Conservation (phyloP, 2,329 filamentous ascomycete species). For the Claviceps spartinae region DNA sequence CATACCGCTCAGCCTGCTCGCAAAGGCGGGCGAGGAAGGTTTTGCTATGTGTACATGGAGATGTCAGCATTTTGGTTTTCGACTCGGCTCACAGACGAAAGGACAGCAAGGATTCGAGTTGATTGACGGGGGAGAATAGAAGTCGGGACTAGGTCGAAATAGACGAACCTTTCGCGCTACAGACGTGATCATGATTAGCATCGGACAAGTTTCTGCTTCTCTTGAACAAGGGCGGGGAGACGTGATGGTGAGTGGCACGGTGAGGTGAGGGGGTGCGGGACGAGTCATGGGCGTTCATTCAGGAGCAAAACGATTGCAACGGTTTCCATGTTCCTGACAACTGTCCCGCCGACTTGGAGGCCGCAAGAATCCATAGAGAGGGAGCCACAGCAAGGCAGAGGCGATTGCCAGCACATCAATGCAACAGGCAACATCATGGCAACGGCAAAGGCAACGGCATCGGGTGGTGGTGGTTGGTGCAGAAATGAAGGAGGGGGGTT, state of each 20-base stretch:
- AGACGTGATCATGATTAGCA: slow-evolving; percentile 24
- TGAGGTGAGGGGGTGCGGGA: slow-evolving; percentile 2
- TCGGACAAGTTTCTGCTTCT: not conserved
- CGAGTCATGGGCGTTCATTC: not conserved
- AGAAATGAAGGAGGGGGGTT: slow-evolving; percentile 5
- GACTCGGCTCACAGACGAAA: too few relatives aligned
- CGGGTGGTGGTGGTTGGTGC: slow-evolving; percentile 1
- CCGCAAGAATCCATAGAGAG: not conserved
- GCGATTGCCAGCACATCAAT: not conserved
- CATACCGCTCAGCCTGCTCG: slow-evolving; percentile 99
- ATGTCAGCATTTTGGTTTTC: slow-evolving; percentile 7
- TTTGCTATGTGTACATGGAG: slow-evolving; percentile 52
- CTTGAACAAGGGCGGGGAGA: not conserved
- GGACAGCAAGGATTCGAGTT: too few relatives aligned
- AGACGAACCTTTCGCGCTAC: slow-evolving; percentile 56
- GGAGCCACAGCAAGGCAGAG: not conserved
- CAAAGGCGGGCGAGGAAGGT: slow-evolving; percentile 99
- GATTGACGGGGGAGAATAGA: slow-evolving; percentile 6
- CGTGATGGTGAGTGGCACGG: slow-evolving; percentile 1
- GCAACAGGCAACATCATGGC: not conserved
- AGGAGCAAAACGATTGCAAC: not conserved
- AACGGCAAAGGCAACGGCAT: not conserved
- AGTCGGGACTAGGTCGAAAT: slow-evolving; percentile 4
- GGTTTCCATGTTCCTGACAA: not conserved
- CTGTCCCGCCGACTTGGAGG: not conserved